Conservation (phyloP, 1,284 basidiomycete genomes). For the Earliella scabrosa region DNA sequence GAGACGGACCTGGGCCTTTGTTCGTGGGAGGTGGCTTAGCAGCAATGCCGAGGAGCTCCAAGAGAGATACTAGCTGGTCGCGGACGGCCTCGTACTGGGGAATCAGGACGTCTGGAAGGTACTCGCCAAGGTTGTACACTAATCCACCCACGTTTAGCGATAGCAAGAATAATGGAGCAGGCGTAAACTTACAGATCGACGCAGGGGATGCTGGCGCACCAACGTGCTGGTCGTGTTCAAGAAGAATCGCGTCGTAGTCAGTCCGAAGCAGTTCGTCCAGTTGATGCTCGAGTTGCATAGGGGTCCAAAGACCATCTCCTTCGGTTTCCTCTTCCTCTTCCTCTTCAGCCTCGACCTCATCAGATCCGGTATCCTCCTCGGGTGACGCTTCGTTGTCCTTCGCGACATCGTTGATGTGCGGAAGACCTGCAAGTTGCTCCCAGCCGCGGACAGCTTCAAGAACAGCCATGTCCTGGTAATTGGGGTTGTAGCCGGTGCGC, state of each 20-base stretch:
- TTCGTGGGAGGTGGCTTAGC: constrained; percentile 39
- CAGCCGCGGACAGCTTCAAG: constrained; percentile 95
- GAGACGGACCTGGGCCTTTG: no score
- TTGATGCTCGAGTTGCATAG: constrained; percentile 59
- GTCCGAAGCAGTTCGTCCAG: constrained; percentile 69
- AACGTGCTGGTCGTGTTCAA: constrained; percentile 75
- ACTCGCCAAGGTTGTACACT: constrained; percentile 86
- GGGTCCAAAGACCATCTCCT: constrained; percentile 58
- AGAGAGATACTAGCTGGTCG: constrained; percentile 64
- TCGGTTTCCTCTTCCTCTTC: constrained; percentile 48
- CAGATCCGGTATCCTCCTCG: constrained; percentile 25
- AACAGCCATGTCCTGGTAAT: constrained; percentile 99
- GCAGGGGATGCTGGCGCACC: constrained; percentile 46
- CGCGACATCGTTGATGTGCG: constrained; percentile 66
- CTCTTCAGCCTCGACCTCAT: constrained; percentile 28
- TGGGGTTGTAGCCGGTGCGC: constrained; percentile 92
- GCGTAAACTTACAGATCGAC: constrained; percentile 50
- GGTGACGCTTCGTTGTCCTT: constrained; percentile 39
- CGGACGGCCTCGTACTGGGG: constrained; percentile 80
- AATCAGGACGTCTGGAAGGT: constrained; percentile 84
- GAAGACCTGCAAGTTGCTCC: constrained; percentile 79
- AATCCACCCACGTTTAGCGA: not conserved
- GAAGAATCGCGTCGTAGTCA: constrained; percentile 75
- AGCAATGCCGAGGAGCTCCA: constrained; percentile 73
- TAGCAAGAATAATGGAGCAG: not conserved